Evolutionary conservation across 345 rosid genomes (phyloP).

Genomic region (Conringia planisiliqua): DNA sequence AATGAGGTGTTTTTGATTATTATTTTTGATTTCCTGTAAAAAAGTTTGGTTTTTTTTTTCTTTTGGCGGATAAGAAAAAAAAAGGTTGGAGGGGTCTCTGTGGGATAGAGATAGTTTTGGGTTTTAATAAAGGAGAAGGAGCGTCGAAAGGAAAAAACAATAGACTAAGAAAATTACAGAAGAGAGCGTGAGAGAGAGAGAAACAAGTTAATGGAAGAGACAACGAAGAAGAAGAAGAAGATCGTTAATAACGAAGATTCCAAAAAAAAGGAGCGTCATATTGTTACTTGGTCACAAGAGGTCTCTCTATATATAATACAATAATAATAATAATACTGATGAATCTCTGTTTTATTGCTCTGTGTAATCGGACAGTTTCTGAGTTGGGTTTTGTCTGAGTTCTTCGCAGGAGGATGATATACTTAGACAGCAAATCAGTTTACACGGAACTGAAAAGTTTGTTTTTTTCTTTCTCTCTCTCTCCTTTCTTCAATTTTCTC

Average conservation of each 20-base stretch:
- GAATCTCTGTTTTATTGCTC: slow-evolving; percentile 12
- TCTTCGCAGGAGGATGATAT: slow-evolving; percentile 84
- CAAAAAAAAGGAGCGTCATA: slow-evolving; percentile 90
- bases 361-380: slow-evolving; percentile 13
- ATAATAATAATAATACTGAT: slow-evolving; percentile 1
- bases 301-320: slow-evolving; percentile 26
- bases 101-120: slow-evolving; percentile 49
- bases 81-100: slow-evolving; percentile 42
- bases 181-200: slow-evolving; percentile 22
- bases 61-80: slow-evolving; percentile 12
- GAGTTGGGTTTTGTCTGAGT: slow-evolving; percentile 7
- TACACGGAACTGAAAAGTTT: slow-evolving; percentile 88
- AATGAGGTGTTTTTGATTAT: background rate
- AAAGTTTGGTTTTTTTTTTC: slow-evolving; percentile 24
- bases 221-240: slow-evolving; percentile 54
- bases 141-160: slow-evolving; percentile 39
- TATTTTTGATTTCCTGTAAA: slow-evolving; percentile 3
- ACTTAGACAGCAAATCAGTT: slow-evolving; percentile 70
- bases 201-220: slow-evolving; percentile 43
- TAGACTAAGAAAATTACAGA: slow-evolving; percentile 19
- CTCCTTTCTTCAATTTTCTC: background rate
- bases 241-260: slow-evolving; percentile 49
- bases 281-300: slow-evolving; percentile 79
- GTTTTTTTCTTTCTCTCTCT: slow-evolving; percentile 9
- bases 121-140: slow-evolving; percentile 58